Conservation (phyloP, 331 rosid genomes). For the Prunus yedoensis region DNA sequence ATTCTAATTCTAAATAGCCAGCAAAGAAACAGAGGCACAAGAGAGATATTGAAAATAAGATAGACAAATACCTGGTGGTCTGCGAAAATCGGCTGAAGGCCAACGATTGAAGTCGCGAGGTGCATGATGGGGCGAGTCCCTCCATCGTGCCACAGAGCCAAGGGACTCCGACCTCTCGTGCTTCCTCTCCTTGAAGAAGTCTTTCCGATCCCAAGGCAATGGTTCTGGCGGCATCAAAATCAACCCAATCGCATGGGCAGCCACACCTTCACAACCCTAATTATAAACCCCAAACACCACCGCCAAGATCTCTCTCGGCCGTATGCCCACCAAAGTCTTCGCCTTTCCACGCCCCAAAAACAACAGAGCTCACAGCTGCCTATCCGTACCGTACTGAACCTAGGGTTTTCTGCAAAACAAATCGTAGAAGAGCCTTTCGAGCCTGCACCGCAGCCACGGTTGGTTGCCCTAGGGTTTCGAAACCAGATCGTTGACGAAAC, state of each 20-base stretch:
- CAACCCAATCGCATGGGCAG: constrained; percentile 80
- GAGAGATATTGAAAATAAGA: neutral
- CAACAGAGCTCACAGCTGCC: constrained; percentile 23
- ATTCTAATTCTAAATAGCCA: neutral
- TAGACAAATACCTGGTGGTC: constrained; percentile 62
- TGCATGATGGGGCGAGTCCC: constrained; percentile 77
- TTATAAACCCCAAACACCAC: constrained; percentile 10
- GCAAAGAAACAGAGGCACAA: too few relatives aligned
- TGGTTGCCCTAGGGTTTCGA: constrained; percentile 31
- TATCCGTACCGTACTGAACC: constrained; percentile 7
- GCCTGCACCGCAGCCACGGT: neutral
- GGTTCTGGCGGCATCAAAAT: constrained; percentile 99
- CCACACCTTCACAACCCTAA: constrained; percentile 24
- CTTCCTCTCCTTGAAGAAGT: constrained; percentile 97
- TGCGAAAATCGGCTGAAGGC: constrained; percentile 76
- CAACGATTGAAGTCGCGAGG: constrained; percentile 77
- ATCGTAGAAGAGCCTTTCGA: neutral
- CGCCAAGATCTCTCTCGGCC: constrained; percentile 19
- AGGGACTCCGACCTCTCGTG: constrained; percentile 83
- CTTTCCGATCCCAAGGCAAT: constrained; percentile 97
- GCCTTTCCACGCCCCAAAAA: neutral
- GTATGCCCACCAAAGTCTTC: neutral
- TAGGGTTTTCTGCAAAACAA: constrained; percentile 25
- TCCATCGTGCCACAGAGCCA: constrained; percentile 84
- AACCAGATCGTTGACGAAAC: constrained; percentile 33